Conservation (phyloP, 768 basidiomycete genomes). For the Harrya chromipes region DNA sequence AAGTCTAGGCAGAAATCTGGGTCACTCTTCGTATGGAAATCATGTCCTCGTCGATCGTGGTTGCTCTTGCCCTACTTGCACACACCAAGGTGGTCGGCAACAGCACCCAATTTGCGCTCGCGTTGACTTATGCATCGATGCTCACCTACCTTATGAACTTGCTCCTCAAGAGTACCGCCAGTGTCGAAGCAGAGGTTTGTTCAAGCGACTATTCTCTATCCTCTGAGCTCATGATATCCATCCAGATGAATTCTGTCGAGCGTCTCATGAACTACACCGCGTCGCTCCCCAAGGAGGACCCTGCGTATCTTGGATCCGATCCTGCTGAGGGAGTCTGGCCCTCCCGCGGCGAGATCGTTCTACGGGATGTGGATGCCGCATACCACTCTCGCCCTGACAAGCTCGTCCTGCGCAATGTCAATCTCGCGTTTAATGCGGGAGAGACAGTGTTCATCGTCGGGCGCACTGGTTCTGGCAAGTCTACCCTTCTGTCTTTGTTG, state of each 20-base stretch:
- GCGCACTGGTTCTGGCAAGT: slow-evolving; percentile 74
- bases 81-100: slow-evolving; percentile 25
- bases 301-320: slow-evolving; percentile 19
- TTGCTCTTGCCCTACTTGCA: slow-evolving; percentile 26
- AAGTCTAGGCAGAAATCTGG: slow-evolving; percentile 26
- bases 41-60: slow-evolving; percentile 25
- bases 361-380: slow-evolving; percentile 60
- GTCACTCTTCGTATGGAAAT: slow-evolving; percentile 31
- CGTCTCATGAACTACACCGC: slow-evolving; percentile 27
- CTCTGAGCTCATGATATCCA: neutral
- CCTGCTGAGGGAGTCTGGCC: slow-evolving; percentile 23
- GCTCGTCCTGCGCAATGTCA: slow-evolving; percentile 56
- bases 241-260: slow-evolving; percentile 29
- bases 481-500: slow-evolving; percentile 60
- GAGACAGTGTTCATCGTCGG: slow-evolving; percentile 81
- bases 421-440: slow-evolving; percentile 60
- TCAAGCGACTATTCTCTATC: neutral
- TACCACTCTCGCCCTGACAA: slow-evolving; percentile 70
- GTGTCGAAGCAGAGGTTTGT: slow-evolving; percentile 26
- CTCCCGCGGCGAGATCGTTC: slow-evolving; percentile 57
- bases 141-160: slow-evolving; percentile 29
- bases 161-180: slow-evolving; percentile 26
- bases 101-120: slow-evolving; percentile 24
- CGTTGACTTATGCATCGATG: slow-evolving; percentile 26
- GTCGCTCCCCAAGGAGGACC: slow-evolving; percentile 23